A percentile compares a stretch with the other conserved stretches of the same genome.
Conservation (phyloP, 129 eudicot species). For the Saposhnikovia divaricata region DNA sequence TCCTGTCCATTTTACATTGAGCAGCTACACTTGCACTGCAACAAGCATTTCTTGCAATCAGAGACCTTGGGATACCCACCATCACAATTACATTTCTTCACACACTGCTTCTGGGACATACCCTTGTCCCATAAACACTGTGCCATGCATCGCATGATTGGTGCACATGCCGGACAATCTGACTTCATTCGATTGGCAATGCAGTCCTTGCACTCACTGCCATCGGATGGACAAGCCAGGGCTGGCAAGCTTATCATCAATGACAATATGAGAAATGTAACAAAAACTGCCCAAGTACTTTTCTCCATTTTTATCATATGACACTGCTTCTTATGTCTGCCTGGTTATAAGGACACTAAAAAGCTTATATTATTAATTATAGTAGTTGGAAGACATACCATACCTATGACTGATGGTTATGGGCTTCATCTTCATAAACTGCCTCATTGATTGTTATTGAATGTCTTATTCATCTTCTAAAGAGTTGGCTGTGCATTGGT, state of each 20-base stretch:
- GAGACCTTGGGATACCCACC: slow-evolving; percentile 47
- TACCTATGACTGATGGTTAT: not conserved
- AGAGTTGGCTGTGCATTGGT: not conserved
- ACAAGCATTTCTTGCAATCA: slow-evolving; percentile 74
- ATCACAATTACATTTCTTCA: slow-evolving; percentile 61
- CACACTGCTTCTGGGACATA: slow-evolving; percentile 35
- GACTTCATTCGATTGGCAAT: slow-evolving; percentile 31
- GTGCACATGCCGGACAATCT: slow-evolving; percentile 62
- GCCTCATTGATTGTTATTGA: not conserved
- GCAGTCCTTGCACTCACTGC: slow-evolving; percentile 4
- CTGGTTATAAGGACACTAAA: not conserved
- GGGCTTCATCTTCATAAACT: not conserved
- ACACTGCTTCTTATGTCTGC: not conserved
- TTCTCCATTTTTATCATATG: not conserved
- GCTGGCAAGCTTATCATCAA: slow-evolving; percentile 14
- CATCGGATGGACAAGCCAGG: slow-evolving; percentile 10
- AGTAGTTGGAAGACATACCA: not conserved
- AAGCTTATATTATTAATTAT: not conserved
- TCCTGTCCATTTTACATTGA: not conserved
- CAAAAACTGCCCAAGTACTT: not conserved
- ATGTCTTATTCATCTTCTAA: not conserved
- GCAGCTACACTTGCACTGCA: slow-evolving; percentile 2
- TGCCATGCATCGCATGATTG: slow-evolving; percentile 82
- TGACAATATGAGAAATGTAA: slow-evolving; percentile 16
- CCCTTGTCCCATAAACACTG: slow-evolving; percentile 64